phyloP scores from a whole-genome alignment of 306 rosid species.

The Corylus heterophylla region DNA sequence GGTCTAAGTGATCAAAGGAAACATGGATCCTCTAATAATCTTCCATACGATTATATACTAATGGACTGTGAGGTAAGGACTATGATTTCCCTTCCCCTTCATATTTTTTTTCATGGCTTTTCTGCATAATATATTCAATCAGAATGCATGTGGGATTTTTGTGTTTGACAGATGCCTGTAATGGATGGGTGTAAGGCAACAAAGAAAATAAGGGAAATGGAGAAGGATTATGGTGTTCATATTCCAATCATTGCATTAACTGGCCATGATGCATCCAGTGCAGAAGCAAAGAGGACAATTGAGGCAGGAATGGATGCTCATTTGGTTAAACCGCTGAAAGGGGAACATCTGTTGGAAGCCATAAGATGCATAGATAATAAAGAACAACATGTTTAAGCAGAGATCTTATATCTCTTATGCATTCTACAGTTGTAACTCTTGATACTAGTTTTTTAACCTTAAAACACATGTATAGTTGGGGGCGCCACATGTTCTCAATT shows the following conservation, averaged over 20 bases:
- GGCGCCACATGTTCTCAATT: too few relatives aligned
- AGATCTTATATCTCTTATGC: not conserved
- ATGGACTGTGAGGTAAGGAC: constrained; percentile 77
- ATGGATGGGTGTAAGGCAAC: constrained; percentile 74
- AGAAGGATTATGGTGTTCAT: constrained; percentile 39
- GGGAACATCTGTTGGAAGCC: constrained; percentile 44
- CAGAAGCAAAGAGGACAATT: constrained; percentile 31
- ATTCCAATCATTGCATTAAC: constrained; percentile 78
- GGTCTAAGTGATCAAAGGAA: constrained; percentile 29
- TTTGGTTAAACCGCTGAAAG: constrained; percentile 51
- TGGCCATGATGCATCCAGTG: constrained; percentile 41
- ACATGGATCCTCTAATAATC: constrained; percentile 16
- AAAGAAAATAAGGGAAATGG: constrained; percentile 51
- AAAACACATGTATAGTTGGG: too few relatives aligned
- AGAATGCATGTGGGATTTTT: not conserved
- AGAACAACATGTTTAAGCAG: not conserved
- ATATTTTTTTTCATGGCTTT: not conserved
- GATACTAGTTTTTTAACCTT: not conserved
- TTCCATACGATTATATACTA: constrained; percentile 68
- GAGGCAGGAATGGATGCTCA: constrained; percentile 70
- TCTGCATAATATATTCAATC: not conserved
- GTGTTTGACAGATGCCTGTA: constrained; percentile 55
- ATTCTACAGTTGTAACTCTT: not conserved
- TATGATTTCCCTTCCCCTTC: not conserved
- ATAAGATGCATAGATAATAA: constrained; percentile 36